Evolutionary conservation across 345 rosid species (phyloP).

Genomic region (Combretum micranthum): DNA sequence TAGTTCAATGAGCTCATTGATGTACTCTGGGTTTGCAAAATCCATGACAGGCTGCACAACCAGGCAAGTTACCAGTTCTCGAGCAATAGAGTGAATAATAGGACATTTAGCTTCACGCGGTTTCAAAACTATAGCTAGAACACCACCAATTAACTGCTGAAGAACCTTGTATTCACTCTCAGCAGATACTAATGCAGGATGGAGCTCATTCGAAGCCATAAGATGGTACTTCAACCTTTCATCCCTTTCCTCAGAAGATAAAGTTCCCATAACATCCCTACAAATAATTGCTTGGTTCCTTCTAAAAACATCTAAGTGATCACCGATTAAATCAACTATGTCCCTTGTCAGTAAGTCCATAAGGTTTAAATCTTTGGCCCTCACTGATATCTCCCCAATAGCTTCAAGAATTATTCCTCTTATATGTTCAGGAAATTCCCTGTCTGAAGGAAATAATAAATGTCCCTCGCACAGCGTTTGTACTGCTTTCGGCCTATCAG

Average conservation of each 20-base stretch:
- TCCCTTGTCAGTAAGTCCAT: conserved; percentile 91
- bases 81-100: conserved; percentile 79
- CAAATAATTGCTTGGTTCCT: conserved; percentile 87
- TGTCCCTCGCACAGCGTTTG: conserved; percentile 88
- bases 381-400: conserved; percentile 73
- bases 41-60: conserved; percentile 82
- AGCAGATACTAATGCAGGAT: conserved; percentile 80
- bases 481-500: conserved; percentile 88
- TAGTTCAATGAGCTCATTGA: conserved; percentile 80
- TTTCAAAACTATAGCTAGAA: conserved; percentile 71
- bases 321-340: conserved; percentile 80
- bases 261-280: conserved; percentile 76
- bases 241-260: conserved; percentile 88
- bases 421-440: conserved; percentile 80
- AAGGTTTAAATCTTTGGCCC: conserved; percentile 77
- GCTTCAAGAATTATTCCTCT: conserved; percentile 83
- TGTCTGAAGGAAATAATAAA: conserved; percentile 85
- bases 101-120: conserved; percentile 95
- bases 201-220: conserved; percentile 80
- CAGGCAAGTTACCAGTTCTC: conserved; percentile 94
- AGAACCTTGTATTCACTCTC: conserved; percentile 99
- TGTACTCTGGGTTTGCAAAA: conserved; percentile 77
- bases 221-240: conserved; percentile 89
- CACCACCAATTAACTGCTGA: conserved; percentile 74
- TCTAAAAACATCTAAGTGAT: conserved; percentile 89